phyloP scores from a whole-genome alignment of 1,284 basidiomycete species.

The Malassezia arunalokei region DNA sequence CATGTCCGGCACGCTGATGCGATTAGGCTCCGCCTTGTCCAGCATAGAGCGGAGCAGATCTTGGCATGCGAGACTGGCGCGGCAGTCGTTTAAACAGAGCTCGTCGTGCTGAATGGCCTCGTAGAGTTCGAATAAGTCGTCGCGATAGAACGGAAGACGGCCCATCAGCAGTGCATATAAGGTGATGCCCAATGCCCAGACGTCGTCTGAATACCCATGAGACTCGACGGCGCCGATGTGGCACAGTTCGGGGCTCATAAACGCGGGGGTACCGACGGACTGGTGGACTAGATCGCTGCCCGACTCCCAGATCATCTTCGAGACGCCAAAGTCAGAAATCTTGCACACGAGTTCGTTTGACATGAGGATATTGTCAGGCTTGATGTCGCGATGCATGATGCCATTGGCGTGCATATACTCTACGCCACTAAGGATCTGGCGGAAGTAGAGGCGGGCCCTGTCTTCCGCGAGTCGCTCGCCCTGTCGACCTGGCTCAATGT shows the following conservation, averaged over 20 bases:
- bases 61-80: conserved; percentile 21
- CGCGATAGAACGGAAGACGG: conserved; percentile 50
- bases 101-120: conserved; percentile 48
- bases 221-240: conserved; percentile 31
- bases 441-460: conserved; percentile 49
- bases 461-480: conserved; percentile 39
- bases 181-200: conserved; percentile 53
- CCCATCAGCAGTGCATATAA: conserved; percentile 53
- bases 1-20: conserved; percentile 30
- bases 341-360: conserved; percentile 51
- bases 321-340: conserved; percentile 54
- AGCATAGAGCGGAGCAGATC: conserved; percentile 32
- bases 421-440: conserved; percentile 51
- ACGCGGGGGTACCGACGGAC: conserved; percentile 52
- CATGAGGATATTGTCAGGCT: conserved; percentile 53
- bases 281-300: conserved; percentile 49
- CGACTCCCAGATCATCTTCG: conserved; percentile 50
- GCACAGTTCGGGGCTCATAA: conserved; percentile 52
- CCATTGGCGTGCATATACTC: conserved; percentile 53
- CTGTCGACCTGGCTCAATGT: conserved; percentile 43
- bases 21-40: conserved; percentile 28
- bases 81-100: conserved; percentile 23
- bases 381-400: conserved; percentile 52
- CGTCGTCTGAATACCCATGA: conserved; percentile 51
- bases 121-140: conserved; percentile 51